phyloP scores from a whole-genome alignment of 2,329 filamentous ascomycete genomes.

The Phoma herbarum region DNA sequence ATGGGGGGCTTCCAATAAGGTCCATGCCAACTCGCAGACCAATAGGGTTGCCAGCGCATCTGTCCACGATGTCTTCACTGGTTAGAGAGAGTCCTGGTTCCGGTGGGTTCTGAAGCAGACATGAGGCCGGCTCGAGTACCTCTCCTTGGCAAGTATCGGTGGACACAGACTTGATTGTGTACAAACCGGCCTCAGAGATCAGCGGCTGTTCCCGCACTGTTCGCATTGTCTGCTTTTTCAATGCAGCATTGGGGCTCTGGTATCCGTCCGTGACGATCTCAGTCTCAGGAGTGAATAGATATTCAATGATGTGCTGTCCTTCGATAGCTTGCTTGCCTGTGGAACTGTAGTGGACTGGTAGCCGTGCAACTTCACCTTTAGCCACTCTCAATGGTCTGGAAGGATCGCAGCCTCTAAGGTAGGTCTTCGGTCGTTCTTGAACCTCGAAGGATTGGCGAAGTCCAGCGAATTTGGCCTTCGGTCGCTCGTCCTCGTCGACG shows the following conservation, averaged over 20 bases:
- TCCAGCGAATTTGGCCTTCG: conserved; percentile 66
- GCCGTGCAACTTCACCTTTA: conserved; percentile 70
- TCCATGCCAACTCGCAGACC: conserved; percentile 89
- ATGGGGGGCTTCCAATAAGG: conserved; percentile 90
- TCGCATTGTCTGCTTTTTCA: conserved; percentile 69
- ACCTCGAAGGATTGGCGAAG: conserved; percentile 83
- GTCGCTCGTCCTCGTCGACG: conserved; percentile 69
- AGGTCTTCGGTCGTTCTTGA: conserved; percentile 81
- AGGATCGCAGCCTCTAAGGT: conserved; percentile 77
- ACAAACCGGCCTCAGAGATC: conserved; percentile 82
- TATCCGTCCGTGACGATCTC: conserved; percentile 75
- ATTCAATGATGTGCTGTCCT: conserved; percentile 76
- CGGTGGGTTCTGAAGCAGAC: conserved; percentile 87
- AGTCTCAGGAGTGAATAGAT: conserved; percentile 81
- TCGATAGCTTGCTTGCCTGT: conserved; percentile 67
- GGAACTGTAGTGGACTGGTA: conserved; percentile 77
- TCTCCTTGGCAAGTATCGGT: conserved; percentile 87
- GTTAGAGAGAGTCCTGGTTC: conserved; percentile 80
- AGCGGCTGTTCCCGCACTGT: conserved; percentile 69
- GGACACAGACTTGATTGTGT: conserved; percentile 80
- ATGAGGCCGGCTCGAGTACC: conserved; percentile 92
- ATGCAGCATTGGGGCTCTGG: conserved; percentile 64
- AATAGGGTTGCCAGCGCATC: conserved; percentile 92
- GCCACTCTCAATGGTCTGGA: conserved; percentile 84
- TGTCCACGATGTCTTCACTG: conserved; percentile 86